Evolutionary conservation across 805 yeast species (phyloP), one percentile per base, ranked within the genome.

Genomic region (Naumovozyma dairenensis): DNA sequence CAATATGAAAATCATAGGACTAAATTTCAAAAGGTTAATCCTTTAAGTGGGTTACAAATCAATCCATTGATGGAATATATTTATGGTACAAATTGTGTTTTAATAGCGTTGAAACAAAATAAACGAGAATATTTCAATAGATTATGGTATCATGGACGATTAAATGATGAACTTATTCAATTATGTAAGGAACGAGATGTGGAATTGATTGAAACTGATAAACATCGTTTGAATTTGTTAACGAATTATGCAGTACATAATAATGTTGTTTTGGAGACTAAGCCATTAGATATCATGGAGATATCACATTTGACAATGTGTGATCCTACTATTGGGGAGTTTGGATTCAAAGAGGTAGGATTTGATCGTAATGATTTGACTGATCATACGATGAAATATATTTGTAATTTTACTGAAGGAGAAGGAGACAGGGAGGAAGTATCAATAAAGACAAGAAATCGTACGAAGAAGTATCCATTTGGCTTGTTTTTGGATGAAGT

Each of bases 401-500:
- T n/a, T n/a, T n/a, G n/a, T n/a, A n/a, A n/a, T n/a, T n/a, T n/a
- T n/a, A n/a, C n/a, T n/a, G n/a, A n/a, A n/a, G n/a, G n/a, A n/a
- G n/a, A n/a, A n/a, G n/a, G n/a, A n/a, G n/a, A n/a, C n/a, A n/a
- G n/a, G n/a, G n/a, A n/a, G n/a, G n/a, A n/a, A n/a, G n/a, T n/a
- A n/a, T n/a, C n/a, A n/a, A n/a, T n/a, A n/a, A n/a, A n/a, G n/a
- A n/a, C n/a, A n/a, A 57, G 43, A 24, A 48, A 24, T 14, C 8
- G n/a, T 5, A 43, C 35, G 16, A 57, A 54, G 24, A 50, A 51
- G 13, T 57, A 58, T 45, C 93, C 95, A 2, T 46, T 86, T 13
- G 95, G 85, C 0, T 44, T 85, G 3, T 84, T 69, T 46, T 58
- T 85, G 17, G 95, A 85, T 55, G 84, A 81, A 38, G 67, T 86